Conservation (phyloP, 2,329 filamentous ascomycete species). For the Phialocephala subalpina region DNA sequence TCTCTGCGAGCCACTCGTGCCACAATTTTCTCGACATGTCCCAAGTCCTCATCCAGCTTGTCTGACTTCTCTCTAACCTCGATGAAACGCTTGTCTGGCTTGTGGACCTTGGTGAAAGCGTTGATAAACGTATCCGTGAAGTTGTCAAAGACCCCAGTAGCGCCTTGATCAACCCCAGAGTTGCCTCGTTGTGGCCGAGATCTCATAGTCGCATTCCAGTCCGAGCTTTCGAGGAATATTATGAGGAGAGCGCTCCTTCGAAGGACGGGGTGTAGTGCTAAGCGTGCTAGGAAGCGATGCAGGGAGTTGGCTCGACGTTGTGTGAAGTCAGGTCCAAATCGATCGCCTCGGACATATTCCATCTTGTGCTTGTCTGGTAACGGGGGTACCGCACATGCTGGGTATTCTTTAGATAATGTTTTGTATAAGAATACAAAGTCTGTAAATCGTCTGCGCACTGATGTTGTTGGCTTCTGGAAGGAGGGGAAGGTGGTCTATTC, state of each 20-base stretch:
- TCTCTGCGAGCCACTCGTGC: slow-evolving; percentile 88
- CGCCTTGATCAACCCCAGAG: slow-evolving; percentile 54
- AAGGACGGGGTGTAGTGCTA: slow-evolving; percentile 88
- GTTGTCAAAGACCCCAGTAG: slow-evolving; percentile 86
- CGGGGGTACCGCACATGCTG: slow-evolving; percentile 90
- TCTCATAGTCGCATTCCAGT: slow-evolving; percentile 98
- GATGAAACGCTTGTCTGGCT: slow-evolving; percentile 91
- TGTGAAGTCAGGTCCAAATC: slow-evolving; percentile 94
- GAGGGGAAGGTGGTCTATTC: slow-evolving; percentile 88
- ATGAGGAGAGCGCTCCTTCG: slow-evolving; percentile 84
- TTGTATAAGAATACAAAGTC: slow-evolving; percentile 98
- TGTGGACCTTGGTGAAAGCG: slow-evolving; percentile 95
- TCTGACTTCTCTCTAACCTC: slow-evolving; percentile 92
- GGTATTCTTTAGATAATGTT: slow-evolving; percentile 85
- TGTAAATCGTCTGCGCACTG: slow-evolving; percentile 90
- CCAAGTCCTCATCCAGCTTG: slow-evolving; percentile 93
- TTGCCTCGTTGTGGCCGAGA: slow-evolving; percentile 73
- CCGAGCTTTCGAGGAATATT: slow-evolving; percentile 88
- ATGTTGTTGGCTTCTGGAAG: slow-evolving; percentile 83
- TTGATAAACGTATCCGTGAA: slow-evolving; percentile 97
- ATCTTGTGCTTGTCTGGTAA: slow-evolving; percentile 99
- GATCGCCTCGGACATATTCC: slow-evolving; percentile 96
- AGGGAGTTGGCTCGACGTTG: slow-evolving; percentile 87
- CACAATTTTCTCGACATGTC: slow-evolving; percentile 95
- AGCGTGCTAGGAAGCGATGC: slow-evolving; percentile 86